Evolutionary conservation across 768 basidiomycete species (phyloP).

Genomic region (Rhodotorula kratochvilovae): DNA sequence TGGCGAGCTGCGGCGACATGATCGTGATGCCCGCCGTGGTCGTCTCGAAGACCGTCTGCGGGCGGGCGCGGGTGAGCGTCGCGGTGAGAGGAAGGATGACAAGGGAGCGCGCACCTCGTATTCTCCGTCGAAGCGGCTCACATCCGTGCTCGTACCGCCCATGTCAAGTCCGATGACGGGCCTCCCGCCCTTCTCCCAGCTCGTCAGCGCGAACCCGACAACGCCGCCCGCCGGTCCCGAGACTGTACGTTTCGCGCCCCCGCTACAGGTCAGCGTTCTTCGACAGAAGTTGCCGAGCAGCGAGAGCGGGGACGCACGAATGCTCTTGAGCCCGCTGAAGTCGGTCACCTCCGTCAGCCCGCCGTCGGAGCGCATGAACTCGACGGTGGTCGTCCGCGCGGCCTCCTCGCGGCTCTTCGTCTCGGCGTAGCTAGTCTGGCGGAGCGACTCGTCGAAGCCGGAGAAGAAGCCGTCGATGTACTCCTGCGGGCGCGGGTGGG

Average conservation of each 20-base stretch:
- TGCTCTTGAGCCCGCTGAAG: constrained; percentile 89
- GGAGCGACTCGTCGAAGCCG: constrained; percentile 63
- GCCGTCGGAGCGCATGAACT: constrained; percentile 95
- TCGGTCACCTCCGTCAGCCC: constrained; percentile 71
- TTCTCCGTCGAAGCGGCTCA: not conserved
- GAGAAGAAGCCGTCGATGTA: constrained; percentile 88
- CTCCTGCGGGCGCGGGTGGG: constrained; percentile 46
- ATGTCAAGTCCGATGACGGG: constrained; percentile 24
- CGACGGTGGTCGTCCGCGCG: constrained; percentile 56
- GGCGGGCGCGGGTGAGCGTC: too few relatives aligned
- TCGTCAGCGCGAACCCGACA: constrained; percentile 84
- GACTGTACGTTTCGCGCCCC: not conserved
- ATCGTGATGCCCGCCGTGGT: constrained; percentile 83
- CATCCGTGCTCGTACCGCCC: constrained; percentile 1
- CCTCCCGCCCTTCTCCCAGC: constrained; percentile 65
- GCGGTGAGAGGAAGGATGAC: not conserved
- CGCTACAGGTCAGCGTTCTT: not conserved
- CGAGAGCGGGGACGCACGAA: too few relatives aligned
- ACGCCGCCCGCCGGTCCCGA: constrained; percentile 81
- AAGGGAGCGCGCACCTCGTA: not conserved
- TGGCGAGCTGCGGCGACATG: constrained; percentile 5
- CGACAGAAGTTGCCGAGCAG: too few relatives aligned
- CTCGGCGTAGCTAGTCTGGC: constrained; percentile 45
- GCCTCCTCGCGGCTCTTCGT: constrained; percentile 45
- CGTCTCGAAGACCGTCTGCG: constrained; percentile 85